Evolutionary conservation across 768 basidiomycete genomes (phyloP).

Genomic region (Boletus rubroflammeus): DNA sequence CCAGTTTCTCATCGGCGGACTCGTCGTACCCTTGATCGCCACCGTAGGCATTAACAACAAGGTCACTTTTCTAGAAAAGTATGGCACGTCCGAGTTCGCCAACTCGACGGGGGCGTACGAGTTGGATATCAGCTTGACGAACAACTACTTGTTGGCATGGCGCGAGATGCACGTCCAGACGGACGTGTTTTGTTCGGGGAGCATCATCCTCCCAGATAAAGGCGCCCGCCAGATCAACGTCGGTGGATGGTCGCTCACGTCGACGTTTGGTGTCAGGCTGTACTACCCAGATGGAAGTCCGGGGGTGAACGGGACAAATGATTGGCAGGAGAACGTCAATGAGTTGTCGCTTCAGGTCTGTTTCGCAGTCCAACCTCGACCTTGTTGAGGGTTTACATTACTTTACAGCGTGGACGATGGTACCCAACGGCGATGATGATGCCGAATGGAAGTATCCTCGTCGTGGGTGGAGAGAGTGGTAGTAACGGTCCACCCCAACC

Average conservation of each 20-base stretch:
- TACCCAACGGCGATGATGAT: slow-evolving; percentile 69
- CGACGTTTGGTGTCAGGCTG: slow-evolving; percentile 69
- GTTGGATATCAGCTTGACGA: slow-evolving; percentile 57
- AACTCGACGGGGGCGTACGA: slow-evolving; percentile 81
- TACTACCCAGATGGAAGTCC: slow-evolving; percentile 66
- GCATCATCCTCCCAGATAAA: slow-evolving; percentile 72
- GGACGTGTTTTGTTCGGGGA: slow-evolving; percentile 78
- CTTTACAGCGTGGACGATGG: slow-evolving; percentile 58
- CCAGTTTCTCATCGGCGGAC: slow-evolving; percentile 43
- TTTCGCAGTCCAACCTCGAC: not conserved
- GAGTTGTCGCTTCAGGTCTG: slow-evolving; percentile 59
- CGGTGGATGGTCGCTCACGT: slow-evolving; percentile 59
- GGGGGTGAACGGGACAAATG: slow-evolving; percentile 70
- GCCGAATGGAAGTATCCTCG: slow-evolving; percentile 69
- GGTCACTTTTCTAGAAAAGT: slow-evolving; percentile 75
- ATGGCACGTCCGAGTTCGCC: slow-evolving; percentile 53
- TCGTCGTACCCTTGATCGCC: slow-evolving; percentile 69
- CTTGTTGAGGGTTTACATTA: not conserved
- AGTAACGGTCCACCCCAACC: slow-evolving; percentile 65
- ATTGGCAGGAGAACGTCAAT: slow-evolving; percentile 72
- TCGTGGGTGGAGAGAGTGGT: slow-evolving; percentile 73
- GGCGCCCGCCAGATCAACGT: slow-evolving; percentile 39
- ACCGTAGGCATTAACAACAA: slow-evolving; percentile 81
- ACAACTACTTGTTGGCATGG: slow-evolving; percentile 51
- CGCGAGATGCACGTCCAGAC: slow-evolving; percentile 73